Base-by-base conservation (phyloP, 306 rosid species). In the Quercus variabilis region DNA sequence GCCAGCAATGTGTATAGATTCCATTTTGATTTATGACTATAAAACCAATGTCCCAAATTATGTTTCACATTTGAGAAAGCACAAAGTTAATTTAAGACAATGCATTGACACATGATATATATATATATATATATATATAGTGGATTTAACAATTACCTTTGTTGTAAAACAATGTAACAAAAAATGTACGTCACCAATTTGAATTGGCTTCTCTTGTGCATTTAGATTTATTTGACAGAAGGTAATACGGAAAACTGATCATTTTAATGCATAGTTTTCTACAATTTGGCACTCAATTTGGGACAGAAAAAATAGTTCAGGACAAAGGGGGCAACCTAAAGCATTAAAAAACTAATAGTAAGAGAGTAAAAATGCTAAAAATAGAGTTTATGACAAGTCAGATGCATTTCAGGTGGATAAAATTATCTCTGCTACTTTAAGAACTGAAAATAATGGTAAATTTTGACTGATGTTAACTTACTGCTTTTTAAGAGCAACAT, bases 401-500 rank as follows among this genome's bases (percentile, higher is more conserved):
- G 23, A 65, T 17, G 49, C 46, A 31, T 33, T 65, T 2, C 33
- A 65, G 38, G 71, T 38, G 41, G 5, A 19, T 31, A 14, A 55
- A 21, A 31, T 70, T 25, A 6, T 71, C 2, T 81, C 62, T 71
- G 21, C 67, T 51, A 17, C 38, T 49, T 70, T 63, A 35, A 18
- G 26, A 81, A 73, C 57, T 19, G 35, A 30, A 60, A 43, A 28
- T 69, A 74, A 35, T 7, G 33, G 68, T 11, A 33, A 33, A 33
- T 5, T 33, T 1, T 33, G 69, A 20, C 38, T 68, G 74, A 55
- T 6, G 38, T 20, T 35, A 69, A 87, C 99, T 92, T 91, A 93
- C 98, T 95, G 92, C 67, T 91, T 95, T 82, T 95, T 91, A 65
- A 91, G 90, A 67, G 97, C 98, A 84, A 95, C 99, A 74, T 92